Base-by-base conservation (phyloP, 1,284 basidiomycete species). In the Apiotrichum gracile region DNA sequence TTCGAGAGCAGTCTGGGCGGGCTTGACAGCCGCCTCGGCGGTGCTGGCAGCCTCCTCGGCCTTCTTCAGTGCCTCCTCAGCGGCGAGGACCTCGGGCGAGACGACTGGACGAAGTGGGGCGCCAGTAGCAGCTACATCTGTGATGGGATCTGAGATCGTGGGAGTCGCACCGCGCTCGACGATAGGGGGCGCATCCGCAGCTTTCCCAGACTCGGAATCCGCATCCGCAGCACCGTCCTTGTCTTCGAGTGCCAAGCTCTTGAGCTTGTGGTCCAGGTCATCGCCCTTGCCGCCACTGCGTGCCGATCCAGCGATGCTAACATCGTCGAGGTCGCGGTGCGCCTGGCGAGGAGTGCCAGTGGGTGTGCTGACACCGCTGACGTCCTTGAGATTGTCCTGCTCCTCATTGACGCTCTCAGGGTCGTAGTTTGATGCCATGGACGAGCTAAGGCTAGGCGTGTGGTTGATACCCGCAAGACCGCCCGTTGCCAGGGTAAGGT, bases 291-390 rank as follows among this genome's bases (percentile, higher is more conserved):
- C 47, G 25, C n/a, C n/a, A n/a, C 43, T 43, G 25, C 42, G 49
- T 12, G 49, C 24, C n/a, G 49, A 50, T 17, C 34, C 33, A 5
- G 49, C 46, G 12, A 47, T 33, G 38, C 52, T 49, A 13, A 59
- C 54, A 42, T 52, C 52, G 9, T 67, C 66, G 2, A 73, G 57
- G 21, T 66, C 61, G 41, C 59, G 54, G 24, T 56, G 52, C 5
- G 64, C 67, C 12, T 66, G 70, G 47, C 64, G 61, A 6, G 72
- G 72, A 1, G 72, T 73, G 6, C 69, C 65, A 16, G 57, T 67
- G 0, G 72, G 72, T 10, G 72, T 73, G 34, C 61, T 65, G 9
- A 73, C 65, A 6, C 67, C 70, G 34, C 66, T 68, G 9, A 73
- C 70, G 52, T 69, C 69, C 44, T 62, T 56, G 59, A 69, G 65